Conservation (phyloP, 768 basidiomycete species). For the Lactarius akahatsu region DNA sequence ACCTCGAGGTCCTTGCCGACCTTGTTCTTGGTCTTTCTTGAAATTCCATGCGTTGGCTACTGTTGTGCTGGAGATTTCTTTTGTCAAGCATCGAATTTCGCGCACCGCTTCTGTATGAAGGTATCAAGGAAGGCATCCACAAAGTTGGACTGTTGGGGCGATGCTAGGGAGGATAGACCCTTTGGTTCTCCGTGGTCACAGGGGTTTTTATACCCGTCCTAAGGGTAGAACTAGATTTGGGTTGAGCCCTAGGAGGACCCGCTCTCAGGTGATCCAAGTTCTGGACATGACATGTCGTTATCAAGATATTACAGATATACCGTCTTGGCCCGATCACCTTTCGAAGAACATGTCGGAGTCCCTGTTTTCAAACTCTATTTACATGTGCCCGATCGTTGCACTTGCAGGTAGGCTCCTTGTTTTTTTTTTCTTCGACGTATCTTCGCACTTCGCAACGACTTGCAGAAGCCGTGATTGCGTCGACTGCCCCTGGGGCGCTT, state of each 20-base stretch:
- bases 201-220: not conserved
- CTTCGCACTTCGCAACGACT: conserved; percentile 1
- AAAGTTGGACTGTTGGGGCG: not conserved
- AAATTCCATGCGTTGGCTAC: not conserved
- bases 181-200: not conserved
- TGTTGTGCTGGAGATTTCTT: not conserved
- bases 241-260: not conserved
- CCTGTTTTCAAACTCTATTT: conserved; percentile 13
- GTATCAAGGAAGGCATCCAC: not conserved
- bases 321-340: conserved; percentile 5
- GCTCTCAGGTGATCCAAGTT: not conserved
- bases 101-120: not conserved
- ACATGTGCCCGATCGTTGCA: not conserved
- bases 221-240: not conserved
- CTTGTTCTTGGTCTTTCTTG: not conserved
- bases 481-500: not conserved
- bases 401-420: not conserved
- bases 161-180: not conserved
- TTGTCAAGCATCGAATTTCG: not conserved
- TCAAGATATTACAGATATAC: conserved; percentile 6
- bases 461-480: not conserved
- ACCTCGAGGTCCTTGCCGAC: conserved; percentile 7
- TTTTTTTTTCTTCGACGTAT: conserved; percentile 14
- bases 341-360: conserved; percentile 19
- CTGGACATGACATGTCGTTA: conserved; percentile 3